Evolutionary conservation across 2,329 filamentous ascomycete genomes (phyloP).

Genomic region (Coniochaeta sp.): DNA sequence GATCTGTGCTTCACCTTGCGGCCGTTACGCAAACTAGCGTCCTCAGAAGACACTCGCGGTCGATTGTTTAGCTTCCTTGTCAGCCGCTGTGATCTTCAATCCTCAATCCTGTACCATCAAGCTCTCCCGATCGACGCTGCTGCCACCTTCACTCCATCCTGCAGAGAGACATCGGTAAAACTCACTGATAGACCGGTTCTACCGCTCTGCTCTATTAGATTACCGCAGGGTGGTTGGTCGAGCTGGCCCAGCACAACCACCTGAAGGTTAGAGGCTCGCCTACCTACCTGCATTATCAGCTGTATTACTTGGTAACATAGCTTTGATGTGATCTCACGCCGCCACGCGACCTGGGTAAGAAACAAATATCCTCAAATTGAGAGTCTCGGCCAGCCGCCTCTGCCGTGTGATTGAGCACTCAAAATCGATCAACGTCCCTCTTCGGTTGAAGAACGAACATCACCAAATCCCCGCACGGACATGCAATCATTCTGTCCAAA

Average conservation of each 20-base stretch:
- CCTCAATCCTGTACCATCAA: neutral
- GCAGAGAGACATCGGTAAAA: neutral
- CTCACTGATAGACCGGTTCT: neutral
- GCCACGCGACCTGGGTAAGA: neutral
- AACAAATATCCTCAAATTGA: neutral
- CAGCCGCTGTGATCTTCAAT: neutral
- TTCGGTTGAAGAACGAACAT: neutral
- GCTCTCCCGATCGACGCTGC: neutral
- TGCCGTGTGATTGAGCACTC: slow-evolving; percentile 3
- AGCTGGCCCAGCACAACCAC: no score
- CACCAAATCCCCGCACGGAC: neutral
- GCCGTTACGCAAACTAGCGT: slow-evolving; percentile 2
- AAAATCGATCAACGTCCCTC: neutral
- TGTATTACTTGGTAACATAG: neutral
- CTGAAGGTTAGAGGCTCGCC: neutral
- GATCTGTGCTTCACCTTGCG: slow-evolving; percentile 2
- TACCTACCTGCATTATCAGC: neutral
- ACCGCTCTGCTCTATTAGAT: neutral
- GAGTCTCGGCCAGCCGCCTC: slow-evolving; percentile 5
- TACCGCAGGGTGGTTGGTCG: neutral
- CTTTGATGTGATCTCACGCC: neutral
- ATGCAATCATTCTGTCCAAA: slow-evolving; percentile 1
- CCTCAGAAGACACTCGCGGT: neutral
- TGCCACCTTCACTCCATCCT: neutral
- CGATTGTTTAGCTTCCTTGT: neutral